Base-by-base conservation (phyloP, 176 grass and related monocot species). In the Miscanthus lutarioriparius region DNA sequence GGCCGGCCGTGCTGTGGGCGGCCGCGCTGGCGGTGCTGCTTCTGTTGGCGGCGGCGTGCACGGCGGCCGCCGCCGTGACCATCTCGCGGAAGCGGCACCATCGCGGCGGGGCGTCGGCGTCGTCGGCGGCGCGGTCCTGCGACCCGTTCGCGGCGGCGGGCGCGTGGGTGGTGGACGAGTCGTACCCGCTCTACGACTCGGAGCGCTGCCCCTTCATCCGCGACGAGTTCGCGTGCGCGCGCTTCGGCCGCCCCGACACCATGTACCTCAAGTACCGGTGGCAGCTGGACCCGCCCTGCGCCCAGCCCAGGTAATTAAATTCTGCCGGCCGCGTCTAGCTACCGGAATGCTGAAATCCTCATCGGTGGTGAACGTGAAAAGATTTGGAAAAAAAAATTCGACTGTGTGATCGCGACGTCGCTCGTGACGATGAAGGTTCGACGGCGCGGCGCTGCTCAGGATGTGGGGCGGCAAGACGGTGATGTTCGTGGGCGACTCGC, bases 401-500 rank as follows among this genome's bases (percentile, higher is more conserved):
- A 36, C 35, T 36, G 35, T 36, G 35, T 36, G 37, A 39, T 39
- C 7, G 37, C 7, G 13, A 14, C 44, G 44, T 47, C 43, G 1
- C 12, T 47, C 13, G 12, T 47, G 44, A 17, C 4, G 15, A 5
- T 49, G 47, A 49, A 49, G 47, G 68, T 98, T 98, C 80, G 89
- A 98, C 66, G 95, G 95, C 27, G 0, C 36, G 58, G 85, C 82
- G 66, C 75, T 98, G 37, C 71, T 98, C 25, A 27, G 67, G 85
- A 90, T 78, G 61, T 91, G 91, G 92, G 15, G 23, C 5, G 92
- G 92, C 22, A 98, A 98, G 91, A 95, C 73, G 68, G 83, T 93
- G 27, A 93, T 98, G 92, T 95, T 98, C 80, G 95, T 98, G 23
- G 95, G 95, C 6, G 95, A 98, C 90, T 98, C 92, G 48, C 62